These are phyloP conservation scores for Acanthamoeba quina DNA, from an alignment of 208 protist genomes.

Conservation along the genomic window DNA sequence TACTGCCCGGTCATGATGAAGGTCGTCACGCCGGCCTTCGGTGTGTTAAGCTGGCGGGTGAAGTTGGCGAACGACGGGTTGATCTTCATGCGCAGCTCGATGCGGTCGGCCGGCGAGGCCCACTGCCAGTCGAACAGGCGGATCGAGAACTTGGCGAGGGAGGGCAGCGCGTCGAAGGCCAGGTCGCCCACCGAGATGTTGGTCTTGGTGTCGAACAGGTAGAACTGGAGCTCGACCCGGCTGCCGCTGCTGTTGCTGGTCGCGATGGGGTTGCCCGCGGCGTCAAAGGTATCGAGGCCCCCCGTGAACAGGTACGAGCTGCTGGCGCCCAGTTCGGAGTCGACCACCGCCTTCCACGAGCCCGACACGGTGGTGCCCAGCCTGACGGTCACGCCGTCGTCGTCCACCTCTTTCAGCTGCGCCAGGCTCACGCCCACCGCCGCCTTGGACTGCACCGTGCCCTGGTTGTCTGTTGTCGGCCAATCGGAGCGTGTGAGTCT, in stretches of 20 bases:
- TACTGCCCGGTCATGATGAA: neutral
- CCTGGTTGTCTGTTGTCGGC: neutral
- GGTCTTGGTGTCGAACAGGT: neutral
- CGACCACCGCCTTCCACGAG: neutral
- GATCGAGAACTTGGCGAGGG: constrained; percentile 30
- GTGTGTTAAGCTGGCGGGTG: neutral
- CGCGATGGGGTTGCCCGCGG: neutral
- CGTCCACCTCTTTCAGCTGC: neutral
- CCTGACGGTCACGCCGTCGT: neutral
- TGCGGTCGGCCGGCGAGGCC: neutral
- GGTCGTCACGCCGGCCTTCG: neutral
- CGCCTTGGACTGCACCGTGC: neutral
- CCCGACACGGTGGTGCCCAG: neutral
- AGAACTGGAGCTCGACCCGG: constrained; percentile 2
- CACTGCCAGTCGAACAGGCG: neutral
- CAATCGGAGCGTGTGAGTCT: neutral
- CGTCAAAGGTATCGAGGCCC: neutral
- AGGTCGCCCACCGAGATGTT: constrained; percentile 21
- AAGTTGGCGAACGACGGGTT: neutral
- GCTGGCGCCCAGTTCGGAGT: neutral
- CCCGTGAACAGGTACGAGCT: neutral
- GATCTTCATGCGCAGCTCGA: constrained; percentile 51
- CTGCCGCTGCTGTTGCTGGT: neutral
- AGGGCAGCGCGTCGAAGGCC: constrained; percentile 15
- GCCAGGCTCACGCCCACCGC: neutral